A percentile compares a stretch with the other conserved stretches of the same genome.
Evolutionary conservation across 108 stramenopile species (phyloP).

Genomic region (Nitzschia palea): DNA sequence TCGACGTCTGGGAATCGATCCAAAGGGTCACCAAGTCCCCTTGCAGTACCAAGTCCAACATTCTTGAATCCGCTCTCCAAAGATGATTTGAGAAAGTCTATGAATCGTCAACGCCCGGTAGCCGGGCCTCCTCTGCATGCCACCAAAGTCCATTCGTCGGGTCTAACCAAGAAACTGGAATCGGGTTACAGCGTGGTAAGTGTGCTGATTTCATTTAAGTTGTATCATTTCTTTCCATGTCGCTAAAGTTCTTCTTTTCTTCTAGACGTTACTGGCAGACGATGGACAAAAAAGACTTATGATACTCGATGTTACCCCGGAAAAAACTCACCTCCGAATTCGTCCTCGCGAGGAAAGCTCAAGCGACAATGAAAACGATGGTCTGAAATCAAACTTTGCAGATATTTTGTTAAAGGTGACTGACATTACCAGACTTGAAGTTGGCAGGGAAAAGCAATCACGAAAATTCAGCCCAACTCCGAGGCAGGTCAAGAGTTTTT

Average conservation of each 20-base stretch:
- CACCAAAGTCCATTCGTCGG: not conserved
- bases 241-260: not conserved
- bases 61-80: slow-evolving; percentile 23
- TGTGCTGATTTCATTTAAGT: not conserved
- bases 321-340: slow-evolving; percentile 29
- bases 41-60: not conserved
- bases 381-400: slow-evolving; percentile 20
- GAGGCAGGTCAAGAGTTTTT: slow-evolving; percentile 11
- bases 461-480: not conserved
- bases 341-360: slow-evolving; percentile 15
- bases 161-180: slow-evolving; percentile 23
- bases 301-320: slow-evolving; percentile 18
- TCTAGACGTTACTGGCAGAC: not conserved
- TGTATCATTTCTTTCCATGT: not conserved
- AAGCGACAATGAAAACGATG: slow-evolving; percentile 28
- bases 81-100: slow-evolving; percentile 18
- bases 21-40: not conserved
- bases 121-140: not conserved
- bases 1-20: not conserved
- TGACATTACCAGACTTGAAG: slow-evolving; percentile 26
- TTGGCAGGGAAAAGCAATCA: slow-evolving; percentile 7
- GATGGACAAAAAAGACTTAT: not conserved
- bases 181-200: slow-evolving; percentile 30
- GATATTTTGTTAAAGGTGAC: slow-evolving; percentile 18
- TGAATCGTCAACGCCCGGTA: not conserved